A percentile compares a stretch with the other conserved stretches of the same genome.
Evolutionary conservation across 1,284 basidiomycete species (phyloP).

Genomic region (Rhodotorula mucilaginosa): DNA sequence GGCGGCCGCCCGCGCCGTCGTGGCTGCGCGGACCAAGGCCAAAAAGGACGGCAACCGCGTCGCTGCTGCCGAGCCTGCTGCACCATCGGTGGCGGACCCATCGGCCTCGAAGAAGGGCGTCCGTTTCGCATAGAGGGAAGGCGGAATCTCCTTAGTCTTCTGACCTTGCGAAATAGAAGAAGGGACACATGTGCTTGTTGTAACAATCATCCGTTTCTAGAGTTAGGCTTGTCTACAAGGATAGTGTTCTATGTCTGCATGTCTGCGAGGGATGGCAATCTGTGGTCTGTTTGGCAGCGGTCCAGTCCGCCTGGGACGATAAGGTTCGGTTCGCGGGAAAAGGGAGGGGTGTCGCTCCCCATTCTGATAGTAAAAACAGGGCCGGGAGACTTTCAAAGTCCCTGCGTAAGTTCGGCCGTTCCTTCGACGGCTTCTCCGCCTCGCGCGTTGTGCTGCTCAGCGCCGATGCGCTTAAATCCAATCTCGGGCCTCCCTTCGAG

Average conservation of each 20-base stretch:
- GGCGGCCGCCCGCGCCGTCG: conserved; percentile 30
- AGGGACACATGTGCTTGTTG: conserved; percentile 17
- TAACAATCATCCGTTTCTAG: conserved; percentile 1
- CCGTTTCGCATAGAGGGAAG: conserved; percentile 24
- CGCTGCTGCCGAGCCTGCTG: background rate
- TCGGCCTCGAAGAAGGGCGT: conserved; percentile 20
- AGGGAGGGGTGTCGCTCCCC: too few species aligned
- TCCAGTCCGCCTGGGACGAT: too few species aligned
- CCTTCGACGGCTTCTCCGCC: conserved; percentile 17
- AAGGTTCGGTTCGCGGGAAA: too few species aligned
- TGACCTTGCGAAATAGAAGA: too few species aligned
- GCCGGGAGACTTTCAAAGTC: background rate
- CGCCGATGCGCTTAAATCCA: conserved; percentile 28
- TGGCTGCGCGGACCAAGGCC: conserved; percentile 22
- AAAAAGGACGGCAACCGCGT: conserved; percentile 26
- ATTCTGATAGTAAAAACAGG: too few species aligned
- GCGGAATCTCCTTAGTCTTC: background rate
- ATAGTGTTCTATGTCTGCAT: background rate
- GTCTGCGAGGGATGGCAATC: too few species aligned
- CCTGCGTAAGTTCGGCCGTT: conserved; percentile 19
- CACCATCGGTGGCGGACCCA: background rate
- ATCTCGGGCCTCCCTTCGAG: conserved; percentile 22
- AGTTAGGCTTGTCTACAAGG: too few species aligned
- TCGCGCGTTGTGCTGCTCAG: conserved; percentile 15
- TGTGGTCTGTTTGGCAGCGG: too few species aligned